Base-by-base conservation (phyloP, 139 green algal genomes). In the Chlamydomonas sphaeroides region DNA sequence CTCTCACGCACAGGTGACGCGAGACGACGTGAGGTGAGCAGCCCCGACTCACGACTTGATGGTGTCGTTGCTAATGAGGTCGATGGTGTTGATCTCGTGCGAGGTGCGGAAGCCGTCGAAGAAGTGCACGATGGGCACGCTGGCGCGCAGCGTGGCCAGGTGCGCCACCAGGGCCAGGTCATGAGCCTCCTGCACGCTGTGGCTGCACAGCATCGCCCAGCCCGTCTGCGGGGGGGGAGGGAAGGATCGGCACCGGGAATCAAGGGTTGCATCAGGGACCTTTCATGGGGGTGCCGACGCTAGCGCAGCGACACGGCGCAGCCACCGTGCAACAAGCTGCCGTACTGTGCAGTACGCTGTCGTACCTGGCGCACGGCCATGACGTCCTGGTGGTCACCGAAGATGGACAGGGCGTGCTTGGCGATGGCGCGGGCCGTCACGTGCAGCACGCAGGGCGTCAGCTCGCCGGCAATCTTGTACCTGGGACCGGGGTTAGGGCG, bases 391-490 rank as follows among this genome's bases (percentile, higher is more conserved):
- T 93, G 90, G 84, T 92, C 90, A 11, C 90, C 90, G 74, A 93
- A 93, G 78, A 93, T 93, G 83, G 79, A 89, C 18, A 93, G 88
- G 14, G 90, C 88, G 41, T 92, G 84, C 25, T 86, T 86, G 36
- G 90, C 90, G 33, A 93, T 65, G 0, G 89, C 85, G 49, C 90
- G 83, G 1, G 90, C 90, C 0, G 90, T 80, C 41, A 93, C 88
- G 65, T 93, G 90, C 56, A 93, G 78, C 66, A 93, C 90, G 73
- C 86, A 91, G 6, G 90, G 90, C 53, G 90, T 86, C 68, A 92
- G 84, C 86, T 93, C 90, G 32, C 90, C 90, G 1, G 86, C 84
- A 6, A 93, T 92, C 86, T 93, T 93, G 90, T 93, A 93, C n/a
- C n/a, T n/a, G n/a, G n/a, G n/a, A n/a, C n/a, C n/a, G n/a, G n/a